Evolutionary conservation across 148 eudicot genomes (phyloP).

Genomic region (Cornus kousa): DNA sequence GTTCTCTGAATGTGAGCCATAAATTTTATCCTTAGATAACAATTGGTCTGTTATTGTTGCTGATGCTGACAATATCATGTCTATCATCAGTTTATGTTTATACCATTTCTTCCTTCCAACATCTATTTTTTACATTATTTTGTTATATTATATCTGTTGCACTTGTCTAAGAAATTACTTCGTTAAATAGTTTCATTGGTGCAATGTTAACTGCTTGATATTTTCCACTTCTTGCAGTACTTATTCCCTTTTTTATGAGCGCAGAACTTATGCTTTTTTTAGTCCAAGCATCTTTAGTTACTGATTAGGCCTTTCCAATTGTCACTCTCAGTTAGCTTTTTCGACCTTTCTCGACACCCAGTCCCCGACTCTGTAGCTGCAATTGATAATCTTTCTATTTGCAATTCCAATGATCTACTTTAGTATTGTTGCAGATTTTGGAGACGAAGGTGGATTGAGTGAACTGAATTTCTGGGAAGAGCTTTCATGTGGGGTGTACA

Average conservation of each 20-base stretch:
- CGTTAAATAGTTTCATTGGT: too few species aligned
- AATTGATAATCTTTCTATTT: background rate
- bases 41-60: background rate
- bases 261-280: too few species aligned
- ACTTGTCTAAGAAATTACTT: too few species aligned
- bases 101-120: background rate
- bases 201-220: background rate
- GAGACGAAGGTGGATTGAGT: constrained; percentile 39
- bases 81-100: background rate
- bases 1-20: background rate
- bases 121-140: background rate
- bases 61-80: background rate
- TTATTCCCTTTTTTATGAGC: background rate
- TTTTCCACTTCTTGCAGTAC: background rate
- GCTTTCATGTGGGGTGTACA: constrained; percentile 90
- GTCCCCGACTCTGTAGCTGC: background rate
- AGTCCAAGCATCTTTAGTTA: background rate
- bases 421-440: constrained; percentile 36
- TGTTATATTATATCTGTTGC: too few species aligned
- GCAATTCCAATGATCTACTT: constrained; percentile 7
- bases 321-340: background rate
- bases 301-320: background rate
- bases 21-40: background rate
- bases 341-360: background rate
- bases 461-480: constrained; percentile 79